A percentile compares a stretch with the other conserved stretches of the same genome.
These are phyloP conservation scores for Lachancea fermentati DNA, from an alignment of 805 yeast species.

Conservation along the genomic window DNA sequence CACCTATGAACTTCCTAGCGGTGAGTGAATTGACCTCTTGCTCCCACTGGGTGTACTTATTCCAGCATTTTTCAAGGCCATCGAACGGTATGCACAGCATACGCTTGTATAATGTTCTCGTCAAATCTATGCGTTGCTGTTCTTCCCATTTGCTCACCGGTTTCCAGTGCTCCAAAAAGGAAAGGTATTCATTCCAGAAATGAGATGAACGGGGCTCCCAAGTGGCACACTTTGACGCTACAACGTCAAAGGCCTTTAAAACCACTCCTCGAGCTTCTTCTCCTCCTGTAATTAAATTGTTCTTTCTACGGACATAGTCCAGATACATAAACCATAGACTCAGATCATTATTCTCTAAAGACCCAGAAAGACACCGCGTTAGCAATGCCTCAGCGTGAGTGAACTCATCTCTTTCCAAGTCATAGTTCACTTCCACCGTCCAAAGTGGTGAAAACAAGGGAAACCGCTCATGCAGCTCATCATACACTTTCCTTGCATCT, in stretches of 20 bases:
- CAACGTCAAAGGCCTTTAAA: slow-evolving; percentile 78
- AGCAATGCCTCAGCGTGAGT: slow-evolving; percentile 48
- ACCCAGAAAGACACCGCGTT: slow-evolving; percentile 50
- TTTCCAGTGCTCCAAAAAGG: slow-evolving; percentile 69
- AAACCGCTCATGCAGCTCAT: slow-evolving; percentile 56
- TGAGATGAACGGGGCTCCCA: slow-evolving; percentile 60
- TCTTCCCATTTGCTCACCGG: slow-evolving; percentile 80
- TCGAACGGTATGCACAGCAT: slow-evolving; percentile 72
- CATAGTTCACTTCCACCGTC: slow-evolving; percentile 64
- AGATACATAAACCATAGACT: slow-evolving; percentile 74
- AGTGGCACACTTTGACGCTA: slow-evolving; percentile 68
- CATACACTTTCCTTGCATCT: slow-evolving; percentile 52
- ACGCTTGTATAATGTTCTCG: slow-evolving; percentile 65
- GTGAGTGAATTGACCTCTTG: slow-evolving; percentile 65
- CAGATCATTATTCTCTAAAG: slow-evolving; percentile 43
- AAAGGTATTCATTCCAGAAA: slow-evolving; percentile 81
- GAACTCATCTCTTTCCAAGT: slow-evolving; percentile 59
- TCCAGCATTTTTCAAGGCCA: slow-evolving; percentile 75
- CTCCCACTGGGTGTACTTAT: slow-evolving; percentile 76
- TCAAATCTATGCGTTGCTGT: slow-evolving; percentile 70
- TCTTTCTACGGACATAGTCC: slow-evolving; percentile 62
- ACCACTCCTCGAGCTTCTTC: slow-evolving; percentile 71
- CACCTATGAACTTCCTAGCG: slow-evolving; percentile 80
- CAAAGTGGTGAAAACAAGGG: slow-evolving; percentile 69
- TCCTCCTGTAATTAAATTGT: slow-evolving; percentile 71